Evolutionary conservation across 176 grass and related monocot genomes (phyloP), one percentile per base, ranked within the genome.

Genomic region (Oryza glaberrima): DNA sequence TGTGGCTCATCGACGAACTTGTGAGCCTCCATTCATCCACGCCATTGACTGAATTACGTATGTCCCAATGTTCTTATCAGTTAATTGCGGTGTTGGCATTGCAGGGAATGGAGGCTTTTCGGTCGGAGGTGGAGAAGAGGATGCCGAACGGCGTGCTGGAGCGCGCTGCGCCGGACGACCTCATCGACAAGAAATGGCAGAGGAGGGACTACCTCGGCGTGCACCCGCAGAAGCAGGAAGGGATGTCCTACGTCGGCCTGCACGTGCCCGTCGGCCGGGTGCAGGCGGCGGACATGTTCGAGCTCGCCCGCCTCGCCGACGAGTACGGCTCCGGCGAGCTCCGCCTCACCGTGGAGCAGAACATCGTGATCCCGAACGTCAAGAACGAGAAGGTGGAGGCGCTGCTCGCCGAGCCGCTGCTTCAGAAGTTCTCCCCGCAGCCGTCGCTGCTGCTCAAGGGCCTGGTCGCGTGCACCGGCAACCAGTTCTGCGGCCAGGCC

Each of bases 1-100:
- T 98, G 96, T 98, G 96, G 96, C 90, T 98, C 78, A 98, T 98
- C 65, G 96, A 98, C 36, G 93, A 98, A 66, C 93, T 98, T 46
- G 93, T 98, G 77, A 89, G 91, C 72, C 30, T 32, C 30, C 30
- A 32, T 32, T 32, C 30, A 32, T 32, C 17, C 6, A 38, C 9
- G 4, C 76, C 58, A 10, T 36, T 0, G 32, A 12, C 4, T 2
- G 22, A 36, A 75, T 25, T 11, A 10, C 6, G n/a, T 2, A 63
- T 63, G 20, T 7, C 10, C 9, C 13, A 28, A 20, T 25, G 36
- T 45, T 81, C 34, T 4, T 32, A 32, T 32, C 30, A 32, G 30
- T 32, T 15, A 2, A 1, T 13, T 32, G 10, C 36, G 0, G 17
- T 16, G 5, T 4, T 15, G 36, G 16, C 23, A 26, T 66, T 88